Evolutionary conservation across 768 basidiomycete genomes (phyloP), one percentile per base, ranked within the genome.

Genomic region (Mycena haematopus): DNA sequence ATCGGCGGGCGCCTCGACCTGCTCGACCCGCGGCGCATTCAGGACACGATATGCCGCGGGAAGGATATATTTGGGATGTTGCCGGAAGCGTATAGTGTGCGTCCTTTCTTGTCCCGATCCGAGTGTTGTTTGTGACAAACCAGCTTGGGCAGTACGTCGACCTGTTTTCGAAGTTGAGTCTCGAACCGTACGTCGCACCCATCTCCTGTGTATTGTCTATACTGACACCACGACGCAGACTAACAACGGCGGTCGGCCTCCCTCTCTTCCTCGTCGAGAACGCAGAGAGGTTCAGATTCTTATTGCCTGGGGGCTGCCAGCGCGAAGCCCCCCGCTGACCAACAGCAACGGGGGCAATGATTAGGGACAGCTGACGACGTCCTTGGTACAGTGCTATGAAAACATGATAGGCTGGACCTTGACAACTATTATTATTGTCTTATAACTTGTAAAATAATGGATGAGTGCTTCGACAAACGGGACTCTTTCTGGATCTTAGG

Each of bases 21-120:
- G 6, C 76, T 88, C 27, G 77, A 82, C 31, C 82, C 83, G 0
- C 71, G 74, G 42, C 72, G 82, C 44, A 86, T 88, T 35, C 87
- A 88, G 69, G 72, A 80, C 35, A 82, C 79, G 9, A 83, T 89
- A 35, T 89, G 87, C 68, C 73, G 72, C 22, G 86, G 86, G 5
- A 82, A 81, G 63, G 87, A 89, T 63, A 83, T 88, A 25, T 88
- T 87, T 69, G 83, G 79, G 14, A 87, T 88, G 86, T 72, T 88
- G 10, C 87, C 87, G 19, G 87, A 89, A 72, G 84, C 83, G 1
- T 85, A 84, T 68, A 81, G 74, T 58, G 83, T 85, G 65, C 70
- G 81, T 77, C n/a, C 27, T 24, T 25, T 25, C 24, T 44, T 7
- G 44, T 45, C 27, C 27, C 13, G n/a, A n/a, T n/a, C n/a, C n/a